Evolutionary conservation across 345 rosid genomes (phyloP), one percentile per base, ranked within the genome.

Genomic region (Acer campestre): DNA sequence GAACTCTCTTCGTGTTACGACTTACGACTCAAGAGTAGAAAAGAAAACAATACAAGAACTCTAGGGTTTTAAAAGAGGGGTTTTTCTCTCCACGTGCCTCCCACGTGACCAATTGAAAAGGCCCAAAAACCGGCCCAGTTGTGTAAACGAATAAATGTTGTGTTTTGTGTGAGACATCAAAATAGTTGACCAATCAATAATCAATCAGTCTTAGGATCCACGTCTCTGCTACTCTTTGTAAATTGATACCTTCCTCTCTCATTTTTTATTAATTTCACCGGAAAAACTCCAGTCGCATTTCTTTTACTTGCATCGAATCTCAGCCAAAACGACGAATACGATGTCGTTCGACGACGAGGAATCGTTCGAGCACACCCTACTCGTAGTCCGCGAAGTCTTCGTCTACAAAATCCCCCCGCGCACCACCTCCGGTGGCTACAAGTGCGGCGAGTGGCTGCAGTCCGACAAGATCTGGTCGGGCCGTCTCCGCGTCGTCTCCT

Each of bases 391-490:
- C 42, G 99, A 96, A 71, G 99, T 96, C 67, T 80, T 89, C 76
- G 91, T 96, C 13, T 96, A 79, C 93, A 96, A 94, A 83, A 96
- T 96, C 85, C 98, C 97, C 3, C 98, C 99, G 48, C 92, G 98
- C 58, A 83, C 92, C 71, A 96, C 98, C 55, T 92, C 98, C 59
- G 98, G 98, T 22, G 98, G 98, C 20, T 96, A 96, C 90, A 96
- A 96, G 81, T 96, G 99, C 86, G 98, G 99, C 25, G 99, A 96
- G 79, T 96, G 99, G 99, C 85, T 96, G 49, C 99, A 96, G 73
- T 89, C 99, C 70, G 98, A 96, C 78, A 96, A 94, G 99, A 96
- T 94, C 94, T 96, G 99, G 98, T 78, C 98, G 13, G 99, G 99
- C 20, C 83, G 99, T 8, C 97, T 96, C 79, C 95, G 99, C 13